These are phyloP conservation scores for Ceratobasidium theobromae DNA, from an alignment of 1,284 basidiomycete genomes.

Conservation along the genomic window DNA sequence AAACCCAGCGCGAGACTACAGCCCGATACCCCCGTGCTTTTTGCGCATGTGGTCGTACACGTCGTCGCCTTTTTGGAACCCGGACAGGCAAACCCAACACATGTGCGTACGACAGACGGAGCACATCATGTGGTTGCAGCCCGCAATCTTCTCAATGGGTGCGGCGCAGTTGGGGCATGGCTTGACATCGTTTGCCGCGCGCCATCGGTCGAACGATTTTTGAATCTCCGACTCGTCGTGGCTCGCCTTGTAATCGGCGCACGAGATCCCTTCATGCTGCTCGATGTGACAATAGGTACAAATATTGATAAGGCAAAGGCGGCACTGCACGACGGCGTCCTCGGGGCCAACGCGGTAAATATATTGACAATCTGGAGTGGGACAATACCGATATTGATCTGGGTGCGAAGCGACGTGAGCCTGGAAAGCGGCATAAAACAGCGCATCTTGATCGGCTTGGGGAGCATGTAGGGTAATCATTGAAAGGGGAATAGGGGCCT, in stretches of 20 bases:
- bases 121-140: conserved; percentile 77
- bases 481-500: conserved; percentile 45
- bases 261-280: conserved; percentile 64
- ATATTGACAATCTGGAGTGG: conserved; percentile 42
- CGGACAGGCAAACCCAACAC: conserved; percentile 71
- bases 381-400: conserved; percentile 53
- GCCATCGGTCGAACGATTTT: conserved; percentile 59
- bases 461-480: conserved; percentile 48
- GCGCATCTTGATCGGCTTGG: conserved; percentile 44
- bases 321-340: conserved; percentile 63
- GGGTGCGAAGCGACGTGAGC: conserved; percentile 47
- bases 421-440: conserved; percentile 48
- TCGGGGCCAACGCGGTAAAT: conserved; percentile 47
- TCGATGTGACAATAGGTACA: conserved; percentile 66
- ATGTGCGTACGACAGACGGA: conserved; percentile 67
- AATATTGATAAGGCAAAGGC: conserved; percentile 65
- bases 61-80: conserved; percentile 58
- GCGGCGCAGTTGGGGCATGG: conserved; percentile 66
- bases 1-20: conserved; percentile 35
- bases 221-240: conserved; percentile 48
- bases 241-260: conserved; percentile 51
- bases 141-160: conserved; percentile 65
- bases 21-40: conserved; percentile 54
- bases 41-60: conserved; percentile 62
- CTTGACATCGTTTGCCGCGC: conserved; percentile 60